Evolutionary conservation across 2,329 filamentous ascomycete genomes (phyloP), one percentile per base, ranked within the genome.

Genomic region (Paraphaeosphaeria sporulosa): DNA sequence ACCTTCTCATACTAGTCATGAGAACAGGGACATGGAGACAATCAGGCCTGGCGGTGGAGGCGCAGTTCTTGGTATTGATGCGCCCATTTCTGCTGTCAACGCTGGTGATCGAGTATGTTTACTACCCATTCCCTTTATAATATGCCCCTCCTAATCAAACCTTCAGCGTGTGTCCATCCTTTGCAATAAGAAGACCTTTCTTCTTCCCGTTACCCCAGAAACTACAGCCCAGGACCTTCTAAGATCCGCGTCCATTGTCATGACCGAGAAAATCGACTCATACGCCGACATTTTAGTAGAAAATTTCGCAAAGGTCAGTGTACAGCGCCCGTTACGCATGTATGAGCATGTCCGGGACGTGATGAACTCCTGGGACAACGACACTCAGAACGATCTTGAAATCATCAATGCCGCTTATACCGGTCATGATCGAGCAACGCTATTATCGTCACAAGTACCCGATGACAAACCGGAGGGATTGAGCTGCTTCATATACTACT

Each of bases 321-420:
- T 98, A 1, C 91, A 96, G 75, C 88, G 94, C 42, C 90, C 91
- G 0, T 80, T 98, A 27, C 90, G 94, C 43, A 89, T 88, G 42
- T 97, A 97, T 74, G 94, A 98, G 79, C 88, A 87, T 63, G 86
- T 98, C 34, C 87, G 92, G 61, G 92, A 97, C 70, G 87, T 97
- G 23, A 86, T 97, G 85, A 96, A 96, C 75, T 96, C 93, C 0
- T 98, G 94, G 94, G 92, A 96, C 62, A 83, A 85, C 46, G 93
- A 97, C 74, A 83, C 85, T 2, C 89, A 93, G 67, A 95, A 96
- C 70, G 83, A 85, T 8, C 82, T 98, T 15, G 79, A 91, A 19
- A 83, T 97, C 23, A 80, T 89, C 57, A 83, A 89, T 15, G 82
- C 85, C 2, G 84, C 88, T 40, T 78, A 83, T 2, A 81, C 82